Evolutionary conservation across 257 asterid species (phyloP).

Genomic region (Scutellaria baicalensis): DNA sequence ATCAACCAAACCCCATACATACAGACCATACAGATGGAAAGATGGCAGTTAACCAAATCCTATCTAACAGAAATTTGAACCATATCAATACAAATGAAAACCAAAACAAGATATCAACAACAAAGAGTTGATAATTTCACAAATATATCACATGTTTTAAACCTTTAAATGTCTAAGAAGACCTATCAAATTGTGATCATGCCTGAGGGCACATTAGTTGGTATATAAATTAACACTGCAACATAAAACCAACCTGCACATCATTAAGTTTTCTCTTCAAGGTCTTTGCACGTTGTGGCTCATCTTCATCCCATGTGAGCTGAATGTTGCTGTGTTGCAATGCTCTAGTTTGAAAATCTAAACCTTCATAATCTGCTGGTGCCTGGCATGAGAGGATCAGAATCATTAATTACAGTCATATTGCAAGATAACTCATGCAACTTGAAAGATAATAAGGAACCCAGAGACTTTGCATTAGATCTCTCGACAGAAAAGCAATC

Average conservation of each 20-base stretch:
- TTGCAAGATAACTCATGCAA: neutral
- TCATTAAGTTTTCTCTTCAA: slow-evolving; percentile 60
- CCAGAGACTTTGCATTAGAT: no score
- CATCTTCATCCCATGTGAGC: slow-evolving; percentile 97
- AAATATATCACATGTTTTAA: neutral
- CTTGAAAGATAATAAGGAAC: no score
- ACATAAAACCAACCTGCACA: slow-evolving; percentile 54
- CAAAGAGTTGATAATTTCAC: neutral
- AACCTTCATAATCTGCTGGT: slow-evolving; percentile 76
- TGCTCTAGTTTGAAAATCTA: slow-evolving; percentile 81
- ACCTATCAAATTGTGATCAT: neutral
- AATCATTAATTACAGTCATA: neutral
- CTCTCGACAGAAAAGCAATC: no score
- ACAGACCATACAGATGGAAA: neutral
- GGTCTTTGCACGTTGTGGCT: slow-evolving; percentile 66
- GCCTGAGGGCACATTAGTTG: neutral
- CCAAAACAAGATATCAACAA: neutral
- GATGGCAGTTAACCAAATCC: neutral
- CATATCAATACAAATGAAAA: neutral
- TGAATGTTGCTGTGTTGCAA: slow-evolving; percentile 80
- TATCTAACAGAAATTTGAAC: neutral
- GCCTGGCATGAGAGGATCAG: slow-evolving; percentile 33
- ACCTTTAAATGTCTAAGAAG: neutral
- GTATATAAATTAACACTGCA: neutral
- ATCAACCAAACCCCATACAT: neutral